Conservation (phyloP, 2,329 filamentous ascomycete genomes). For the Aspergillus tanneri region DNA sequence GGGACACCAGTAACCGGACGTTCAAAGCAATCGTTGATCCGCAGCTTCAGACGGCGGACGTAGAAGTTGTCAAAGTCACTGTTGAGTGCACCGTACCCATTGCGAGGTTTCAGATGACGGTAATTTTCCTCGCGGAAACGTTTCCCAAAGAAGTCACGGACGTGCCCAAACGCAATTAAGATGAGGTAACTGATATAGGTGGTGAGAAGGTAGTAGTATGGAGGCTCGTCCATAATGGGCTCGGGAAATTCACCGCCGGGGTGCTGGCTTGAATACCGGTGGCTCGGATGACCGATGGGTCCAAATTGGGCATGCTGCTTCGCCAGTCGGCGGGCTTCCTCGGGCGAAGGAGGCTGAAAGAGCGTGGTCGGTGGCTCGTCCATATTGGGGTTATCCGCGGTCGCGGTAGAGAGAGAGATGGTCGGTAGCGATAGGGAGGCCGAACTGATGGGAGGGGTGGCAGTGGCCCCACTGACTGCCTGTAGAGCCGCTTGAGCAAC, state of each 20-base stretch:
- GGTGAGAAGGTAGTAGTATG: conserved; percentile 94
- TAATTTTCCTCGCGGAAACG: conserved; percentile 87
- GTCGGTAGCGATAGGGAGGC: conserved; percentile 78
- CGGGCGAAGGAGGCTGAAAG: conserved; percentile 83
- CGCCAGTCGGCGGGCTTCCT: conserved; percentile 72
- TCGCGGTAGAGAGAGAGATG: conserved; percentile 87
- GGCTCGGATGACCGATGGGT: conserved; percentile 73
- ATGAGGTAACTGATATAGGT: conserved; percentile 98
- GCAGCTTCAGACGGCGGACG: conserved; percentile 83
- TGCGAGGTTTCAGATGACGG: conserved; percentile 73
- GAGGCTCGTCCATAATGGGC: conserved; percentile 89
- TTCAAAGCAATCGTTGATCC: conserved; percentile 96
- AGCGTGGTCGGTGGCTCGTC: conserved; percentile 75
- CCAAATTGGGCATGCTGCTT: conserved; percentile 88
- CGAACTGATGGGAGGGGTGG: conserved; percentile 63
- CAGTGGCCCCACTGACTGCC: conserved; percentile 60
- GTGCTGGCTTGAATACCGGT: conserved; percentile 87
- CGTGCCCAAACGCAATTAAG: conserved; percentile 90
- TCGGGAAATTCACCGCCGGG: conserved; percentile 75
- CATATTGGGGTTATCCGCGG: conserved; percentile 69
- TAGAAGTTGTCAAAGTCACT: conserved; percentile 99
- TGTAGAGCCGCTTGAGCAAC: conserved; percentile 61
- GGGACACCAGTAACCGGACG: conserved; percentile 90
- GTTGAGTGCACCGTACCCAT: conserved; percentile 93
- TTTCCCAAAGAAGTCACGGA: conserved; percentile 97